phyloP scores from a whole-genome alignment of 2,329 filamentous ascomycete species.

The Zasmidium angulare region DNA sequence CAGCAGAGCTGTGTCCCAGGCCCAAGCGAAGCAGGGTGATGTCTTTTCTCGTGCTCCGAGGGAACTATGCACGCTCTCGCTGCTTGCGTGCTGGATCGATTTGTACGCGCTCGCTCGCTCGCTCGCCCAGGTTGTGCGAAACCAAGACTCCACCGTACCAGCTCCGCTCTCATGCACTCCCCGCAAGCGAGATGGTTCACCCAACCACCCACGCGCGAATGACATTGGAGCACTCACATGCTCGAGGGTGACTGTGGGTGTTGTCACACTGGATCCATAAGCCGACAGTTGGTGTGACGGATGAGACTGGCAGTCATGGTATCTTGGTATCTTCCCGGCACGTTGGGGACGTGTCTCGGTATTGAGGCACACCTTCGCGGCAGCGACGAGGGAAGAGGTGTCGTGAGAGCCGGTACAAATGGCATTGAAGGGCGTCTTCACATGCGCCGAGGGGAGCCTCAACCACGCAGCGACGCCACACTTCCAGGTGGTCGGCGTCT shows the following conservation, averaged over 20 bases:
- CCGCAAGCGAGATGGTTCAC: too few species aligned
- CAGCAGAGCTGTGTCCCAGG: not conserved
- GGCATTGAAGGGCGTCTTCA: constrained; percentile 1
- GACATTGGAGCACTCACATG: constrained; percentile 9
- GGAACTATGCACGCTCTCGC: too few species aligned
- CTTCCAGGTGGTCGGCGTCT: not conserved
- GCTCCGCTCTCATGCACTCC: too few species aligned
- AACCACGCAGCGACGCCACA: not conserved
- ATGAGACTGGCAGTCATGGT: too few species aligned
- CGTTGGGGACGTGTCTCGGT: constrained; percentile 2
- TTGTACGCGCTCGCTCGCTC: not conserved
- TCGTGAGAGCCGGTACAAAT: not conserved
- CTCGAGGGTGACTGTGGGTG: too few species aligned
- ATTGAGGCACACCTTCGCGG: not conserved
- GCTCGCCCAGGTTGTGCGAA: not conserved
- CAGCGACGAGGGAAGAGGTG: not conserved
- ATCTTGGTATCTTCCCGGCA: not conserved
- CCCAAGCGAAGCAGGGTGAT: not conserved
- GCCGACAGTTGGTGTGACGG: not conserved
- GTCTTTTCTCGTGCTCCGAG: not conserved
- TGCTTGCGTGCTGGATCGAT: too few species aligned
- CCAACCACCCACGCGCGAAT: too few species aligned
- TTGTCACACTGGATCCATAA: not conserved
- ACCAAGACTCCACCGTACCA: too few species aligned
- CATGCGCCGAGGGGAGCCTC: constrained; percentile 4